Evolutionary conservation across 805 yeast genomes (phyloP).

Genomic region (Saccharomycopsis babjevae): DNA sequence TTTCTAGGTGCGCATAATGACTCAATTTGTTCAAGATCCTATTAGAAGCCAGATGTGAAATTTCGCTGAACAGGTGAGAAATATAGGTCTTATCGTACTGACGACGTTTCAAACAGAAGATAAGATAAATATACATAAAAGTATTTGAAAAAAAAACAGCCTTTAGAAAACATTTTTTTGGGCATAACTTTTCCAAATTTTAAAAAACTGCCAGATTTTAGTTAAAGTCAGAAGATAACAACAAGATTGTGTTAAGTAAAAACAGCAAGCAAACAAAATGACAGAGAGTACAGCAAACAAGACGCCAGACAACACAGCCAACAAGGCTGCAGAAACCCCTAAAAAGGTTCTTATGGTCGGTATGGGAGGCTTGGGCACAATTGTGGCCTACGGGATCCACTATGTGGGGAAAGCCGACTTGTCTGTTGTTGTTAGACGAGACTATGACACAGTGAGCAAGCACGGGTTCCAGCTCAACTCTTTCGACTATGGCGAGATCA

Average conservation of each 20-base stretch:
- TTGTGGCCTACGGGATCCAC: conserved; percentile 56
- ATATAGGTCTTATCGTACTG: too few relatives aligned
- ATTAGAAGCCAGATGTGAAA: too few relatives aligned
- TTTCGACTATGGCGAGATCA: conserved; percentile 47
- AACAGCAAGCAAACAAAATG: not conserved
- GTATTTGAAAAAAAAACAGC: too few relatives aligned
- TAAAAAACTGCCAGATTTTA: not conserved
- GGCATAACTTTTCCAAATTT: too few relatives aligned
- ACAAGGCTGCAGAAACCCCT: not conserved
- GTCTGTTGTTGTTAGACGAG: conserved; percentile 56
- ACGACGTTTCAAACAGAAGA: too few relatives aligned
- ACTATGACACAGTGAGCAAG: conserved; percentile 40
- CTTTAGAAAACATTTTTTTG: too few relatives aligned
- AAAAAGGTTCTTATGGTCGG: conserved; percentile 53
- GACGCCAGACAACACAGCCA: not conserved
- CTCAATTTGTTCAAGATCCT: too few relatives aligned
- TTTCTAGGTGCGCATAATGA: not conserved
- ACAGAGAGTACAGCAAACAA: not conserved
- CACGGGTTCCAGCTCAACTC: conserved; percentile 54
- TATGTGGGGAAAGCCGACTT: conserved; percentile 39
- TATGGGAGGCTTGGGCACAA: conserved; percentile 80
- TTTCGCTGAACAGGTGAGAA: too few relatives aligned
- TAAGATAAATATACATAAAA: too few relatives aligned
- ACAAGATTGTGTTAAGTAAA: not conserved
- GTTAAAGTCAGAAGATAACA: not conserved